Conservation (phyloP, 345 rosid species). For the Ailanthus altissimus region DNA sequence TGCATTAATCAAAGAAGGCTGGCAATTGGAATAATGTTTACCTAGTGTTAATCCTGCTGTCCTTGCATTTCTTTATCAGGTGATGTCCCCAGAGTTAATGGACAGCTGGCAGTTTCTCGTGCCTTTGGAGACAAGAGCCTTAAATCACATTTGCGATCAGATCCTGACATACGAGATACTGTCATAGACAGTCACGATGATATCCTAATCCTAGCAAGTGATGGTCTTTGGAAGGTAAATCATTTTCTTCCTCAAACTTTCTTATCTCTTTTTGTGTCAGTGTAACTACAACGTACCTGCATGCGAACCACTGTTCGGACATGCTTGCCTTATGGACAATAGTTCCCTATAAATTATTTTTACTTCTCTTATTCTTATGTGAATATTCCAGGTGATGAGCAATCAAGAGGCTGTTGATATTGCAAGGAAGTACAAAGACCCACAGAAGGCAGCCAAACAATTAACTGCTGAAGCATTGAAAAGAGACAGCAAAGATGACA, state of each 20-base stretch:
- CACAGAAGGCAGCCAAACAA: conserved; percentile 75
- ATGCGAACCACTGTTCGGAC: neutral
- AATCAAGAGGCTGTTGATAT: conserved; percentile 80
- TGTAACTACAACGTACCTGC: neutral
- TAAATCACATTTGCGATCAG: conserved; percentile 60
- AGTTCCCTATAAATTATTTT: neutral
- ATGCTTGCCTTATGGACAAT: conserved; percentile 4
- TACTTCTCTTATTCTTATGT: neutral
- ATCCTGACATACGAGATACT: conserved; percentile 53
- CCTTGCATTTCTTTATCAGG: conserved; percentile 40
- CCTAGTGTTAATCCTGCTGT: neutral
- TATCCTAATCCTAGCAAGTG: conserved; percentile 62
- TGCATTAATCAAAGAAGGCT: neutral
- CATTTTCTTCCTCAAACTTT: neutral
- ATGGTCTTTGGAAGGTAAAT: conserved; percentile 75
- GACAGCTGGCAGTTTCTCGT: conserved; percentile 78
- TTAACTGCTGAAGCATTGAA: conserved; percentile 59
- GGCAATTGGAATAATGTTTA: conserved; percentile 10
- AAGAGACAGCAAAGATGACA: conserved; percentile 75
- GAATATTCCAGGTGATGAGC: conserved; percentile 57
- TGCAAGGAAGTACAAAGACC: conserved; percentile 66
- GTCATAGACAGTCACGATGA: conserved; percentile 42
- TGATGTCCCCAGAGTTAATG: conserved; percentile 79
- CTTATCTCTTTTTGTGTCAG: neutral
- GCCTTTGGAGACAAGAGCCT: conserved; percentile 79